A percentile compares a stretch with the other conserved stretches of the same genome.
phyloP scores from a whole-genome alignment of 2,329 filamentous ascomycete species.

The Ophiognomonia clavigignenti-juglandacearum region DNA sequence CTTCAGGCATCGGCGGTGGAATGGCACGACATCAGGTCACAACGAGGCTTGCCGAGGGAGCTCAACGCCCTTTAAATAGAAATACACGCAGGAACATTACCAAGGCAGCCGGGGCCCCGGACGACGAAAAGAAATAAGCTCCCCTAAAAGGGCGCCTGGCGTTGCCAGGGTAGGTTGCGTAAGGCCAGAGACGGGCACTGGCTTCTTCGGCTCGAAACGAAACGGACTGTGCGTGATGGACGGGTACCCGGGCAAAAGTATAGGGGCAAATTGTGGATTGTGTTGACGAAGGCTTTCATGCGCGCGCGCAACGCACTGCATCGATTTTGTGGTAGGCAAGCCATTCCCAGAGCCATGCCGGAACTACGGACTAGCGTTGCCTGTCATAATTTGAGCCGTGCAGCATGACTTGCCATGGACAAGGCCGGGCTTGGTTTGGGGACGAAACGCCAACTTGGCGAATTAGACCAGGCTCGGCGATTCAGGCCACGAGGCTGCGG shows the following conservation, averaged over 20 bases:
- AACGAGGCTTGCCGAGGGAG: neutral
- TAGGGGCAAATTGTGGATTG: neutral
- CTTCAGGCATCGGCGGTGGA: slow-evolving; percentile 1
- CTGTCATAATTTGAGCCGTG: neutral
- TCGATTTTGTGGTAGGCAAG: too few relatives aligned
- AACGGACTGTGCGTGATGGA: too few relatives aligned
- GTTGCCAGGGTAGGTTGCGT: too few relatives aligned
- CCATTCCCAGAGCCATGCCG: too few relatives aligned
- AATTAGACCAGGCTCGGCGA: neutral
- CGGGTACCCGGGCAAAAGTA: too few relatives aligned
- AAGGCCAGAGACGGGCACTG: too few relatives aligned
- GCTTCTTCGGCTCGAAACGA: too few relatives aligned
- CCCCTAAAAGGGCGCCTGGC: neutral
- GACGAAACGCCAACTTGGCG: neutral
- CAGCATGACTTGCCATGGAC: slow-evolving; percentile 5
- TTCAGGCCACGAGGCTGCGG: neutral
- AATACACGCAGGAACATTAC: too few relatives aligned
- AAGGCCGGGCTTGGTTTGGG: neutral
- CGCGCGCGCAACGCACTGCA: neutral
- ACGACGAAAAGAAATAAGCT: neutral
- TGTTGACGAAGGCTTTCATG: neutral
- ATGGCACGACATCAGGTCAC: slow-evolving; percentile 14
- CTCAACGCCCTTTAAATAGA: slow-evolving; percentile 2
- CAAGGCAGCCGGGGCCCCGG: neutral
- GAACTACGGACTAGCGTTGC: too few relatives aligned